Conservation (phyloP, 768 basidiomycete genomes). For the Russula virescens region DNA sequence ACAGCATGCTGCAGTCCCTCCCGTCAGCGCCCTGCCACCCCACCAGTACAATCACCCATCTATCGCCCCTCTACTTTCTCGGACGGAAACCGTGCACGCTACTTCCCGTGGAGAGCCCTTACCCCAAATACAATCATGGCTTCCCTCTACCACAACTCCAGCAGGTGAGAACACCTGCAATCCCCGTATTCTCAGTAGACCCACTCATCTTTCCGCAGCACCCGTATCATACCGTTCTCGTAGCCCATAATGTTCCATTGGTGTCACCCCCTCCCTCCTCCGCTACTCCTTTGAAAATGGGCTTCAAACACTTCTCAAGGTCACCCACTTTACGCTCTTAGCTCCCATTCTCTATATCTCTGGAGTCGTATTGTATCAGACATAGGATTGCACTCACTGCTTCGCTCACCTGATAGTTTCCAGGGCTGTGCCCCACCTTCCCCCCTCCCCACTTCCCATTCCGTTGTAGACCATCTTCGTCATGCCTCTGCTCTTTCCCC, state of each 20-base stretch:
- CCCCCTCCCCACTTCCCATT: not conserved
- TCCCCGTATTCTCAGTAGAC: not conserved
- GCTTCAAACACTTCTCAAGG: not conserved
- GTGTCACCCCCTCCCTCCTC: not conserved
- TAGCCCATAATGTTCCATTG: conserved; percentile 3
- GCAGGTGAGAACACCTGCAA: conserved; percentile 7
- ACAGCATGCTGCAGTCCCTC: conserved; percentile 38
- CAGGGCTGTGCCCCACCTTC: not conserved
- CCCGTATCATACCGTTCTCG: conserved; percentile 18
- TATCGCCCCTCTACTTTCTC: conserved; percentile 42
- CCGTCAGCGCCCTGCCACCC: conserved; percentile 41
- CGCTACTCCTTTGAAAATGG: not conserved
- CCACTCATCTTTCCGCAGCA: conserved; percentile 10
- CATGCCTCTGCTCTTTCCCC: conserved; percentile 1
- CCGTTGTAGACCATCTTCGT: conserved; percentile 1
- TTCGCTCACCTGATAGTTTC: not conserved
- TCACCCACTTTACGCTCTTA: not conserved
- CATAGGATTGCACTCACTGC: not conserved
- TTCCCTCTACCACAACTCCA: conserved; percentile 15
- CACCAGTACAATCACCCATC: conserved; percentile 50
- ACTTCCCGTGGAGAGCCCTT: conserved; percentile 13
- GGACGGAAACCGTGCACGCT: conserved; percentile 28
- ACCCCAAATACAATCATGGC: conserved; percentile 21
- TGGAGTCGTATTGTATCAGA: conserved; percentile 1
- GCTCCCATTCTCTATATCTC: not conserved